Base-by-base conservation (phyloP, 2,329 filamentous ascomycete genomes). In the Exophiala aquamarina region DNA sequence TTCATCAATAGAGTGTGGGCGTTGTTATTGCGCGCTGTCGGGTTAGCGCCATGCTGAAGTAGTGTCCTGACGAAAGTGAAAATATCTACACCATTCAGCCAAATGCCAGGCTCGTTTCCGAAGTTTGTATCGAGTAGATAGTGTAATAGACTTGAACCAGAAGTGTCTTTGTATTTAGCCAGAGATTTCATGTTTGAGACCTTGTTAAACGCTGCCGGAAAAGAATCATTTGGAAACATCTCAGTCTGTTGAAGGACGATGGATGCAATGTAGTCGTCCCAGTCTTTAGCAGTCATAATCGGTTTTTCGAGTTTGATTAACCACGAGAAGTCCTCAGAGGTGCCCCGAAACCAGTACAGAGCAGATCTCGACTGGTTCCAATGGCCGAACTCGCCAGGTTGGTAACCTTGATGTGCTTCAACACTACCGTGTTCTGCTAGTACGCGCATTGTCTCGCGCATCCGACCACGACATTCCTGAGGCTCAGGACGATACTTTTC, bases 91-190 rank as follows among this genome's bases (percentile, higher is more conserved):
- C n/a, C n/a, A n/a, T n/a, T n/a, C n/a, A n/a, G n/a, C n/a, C n/a
- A n/a, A n/a, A n/a, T n/a, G n/a, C n/a, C n/a, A n/a, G n/a, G n/a
- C n/a, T n/a, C n/a, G n/a, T n/a, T n/a, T n/a, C n/a, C n/a, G n/a
- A n/a, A n/a, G n/a, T 36, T 36, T 17, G 34, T n/a, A 17, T 36
- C 34, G 11, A 36, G 10, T 36, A 36, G 34, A 36, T 36, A 36
- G 20, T 36, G 34, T 11, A 36, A 11, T 17, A 36, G 15, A 4
- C 4, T 36, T 4, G 34, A 36, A 4, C 34, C 34, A n/a, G 11
- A 17, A 17, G 11, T 13, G 34, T 36, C 34, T 55, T 13, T 36
- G 34, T n/a, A 36, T n/a, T 17, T 17, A 3, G 34, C 34, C 10
- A 36, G 34, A 17, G 4, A 17, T n/a, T n/a, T 17, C 3, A 17